Base-by-base conservation (phyloP, 306 rosid genomes). In the Medicago arabica region DNA sequence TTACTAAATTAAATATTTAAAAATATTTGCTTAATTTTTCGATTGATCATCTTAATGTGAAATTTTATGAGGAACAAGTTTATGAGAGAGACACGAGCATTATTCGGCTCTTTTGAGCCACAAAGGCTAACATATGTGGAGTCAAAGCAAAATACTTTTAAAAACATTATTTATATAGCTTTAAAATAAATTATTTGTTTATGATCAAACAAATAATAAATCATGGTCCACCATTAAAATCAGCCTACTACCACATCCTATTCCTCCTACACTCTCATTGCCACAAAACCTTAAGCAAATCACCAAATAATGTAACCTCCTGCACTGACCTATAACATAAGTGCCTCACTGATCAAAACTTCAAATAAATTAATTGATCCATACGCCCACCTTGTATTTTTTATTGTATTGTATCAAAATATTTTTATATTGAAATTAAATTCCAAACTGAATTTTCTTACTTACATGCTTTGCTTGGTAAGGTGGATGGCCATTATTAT, bases 151-250 rank as follows among this genome's bases (percentile, higher is more conserved):
- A 43, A 55, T 18, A 19, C 4, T 28, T 60, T 28, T 60, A 28
- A 59, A 60, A 55, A 9, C 21, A 23, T 23, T 23, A 47, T 25
- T 41, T 59, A 60, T 38, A 18, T 57, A 46, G 43, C 21, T 14
- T 65, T 65, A 54, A 44, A 61, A 14, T 36, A 77, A 14, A 3
- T 61, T 61, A 23, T 4, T 39, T 67, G 15, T 54, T 72, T 61
- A 77, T 58, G 44, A 77, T 76, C 64, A 72, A 76, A 41, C 76
- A 77, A 78, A 15, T 49, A 0, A 13, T 67, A 71, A 72, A 76
- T 82, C 65, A 80, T 77, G 85, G 82, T 28, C 91, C 91, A 83
- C 86, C 83, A 83, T 55, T 43, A 72, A 58, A 67, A 59, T 74
- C 63, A 85, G 18, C 59, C 78, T 82, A 83, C 86, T 86, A 82